Conservation (phyloP, 495 filamentous ascomycete species). For the Tuber umbilicatum region DNA sequence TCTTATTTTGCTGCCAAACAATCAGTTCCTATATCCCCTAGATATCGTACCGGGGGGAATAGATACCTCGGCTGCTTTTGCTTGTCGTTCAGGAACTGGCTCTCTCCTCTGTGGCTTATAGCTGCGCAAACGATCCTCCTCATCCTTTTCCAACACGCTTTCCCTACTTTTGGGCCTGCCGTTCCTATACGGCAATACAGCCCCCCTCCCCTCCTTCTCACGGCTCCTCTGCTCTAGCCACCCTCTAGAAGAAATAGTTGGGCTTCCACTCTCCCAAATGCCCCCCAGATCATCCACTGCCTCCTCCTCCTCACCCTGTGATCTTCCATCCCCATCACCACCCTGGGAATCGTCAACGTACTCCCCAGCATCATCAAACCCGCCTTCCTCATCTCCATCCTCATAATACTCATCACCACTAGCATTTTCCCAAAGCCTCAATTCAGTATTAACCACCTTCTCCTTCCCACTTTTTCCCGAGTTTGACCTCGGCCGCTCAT, state of each 20-base stretch:
- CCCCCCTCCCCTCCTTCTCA: not conserved
- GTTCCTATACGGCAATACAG: slow-evolving; percentile 3
- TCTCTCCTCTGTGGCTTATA: not conserved
- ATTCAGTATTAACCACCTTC: slow-evolving; percentile 29
- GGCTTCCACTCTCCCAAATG: slow-evolving; percentile 29
- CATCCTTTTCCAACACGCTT: not conserved
- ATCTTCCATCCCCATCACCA: slow-evolving; percentile 22
- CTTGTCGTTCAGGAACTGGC: not conserved
- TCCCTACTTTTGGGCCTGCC: slow-evolving; percentile 1
- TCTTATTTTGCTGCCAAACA: not conserved
- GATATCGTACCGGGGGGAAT: not conserved
- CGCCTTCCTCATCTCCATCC: slow-evolving; percentile 11
- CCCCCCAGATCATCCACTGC: slow-evolving; percentile 13
- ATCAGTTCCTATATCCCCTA: not conserved
- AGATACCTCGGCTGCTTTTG: not conserved
- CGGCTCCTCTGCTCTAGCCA: slow-evolving; percentile 11
- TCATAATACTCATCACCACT: slow-evolving; percentile 23
- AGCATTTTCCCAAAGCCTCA: slow-evolving; percentile 23
- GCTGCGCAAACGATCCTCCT: not conserved
- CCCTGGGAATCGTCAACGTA: slow-evolving; percentile 21
- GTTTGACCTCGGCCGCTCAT: slow-evolving; percentile 8
- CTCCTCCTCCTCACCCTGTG: slow-evolving; percentile 22
- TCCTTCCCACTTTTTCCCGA: slow-evolving; percentile 21
- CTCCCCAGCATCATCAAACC: slow-evolving; percentile 6
- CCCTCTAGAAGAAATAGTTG: slow-evolving; percentile 30